phyloP scores from a whole-genome alignment of 169 alveolate species.

The Babesia bovis region DNA sequence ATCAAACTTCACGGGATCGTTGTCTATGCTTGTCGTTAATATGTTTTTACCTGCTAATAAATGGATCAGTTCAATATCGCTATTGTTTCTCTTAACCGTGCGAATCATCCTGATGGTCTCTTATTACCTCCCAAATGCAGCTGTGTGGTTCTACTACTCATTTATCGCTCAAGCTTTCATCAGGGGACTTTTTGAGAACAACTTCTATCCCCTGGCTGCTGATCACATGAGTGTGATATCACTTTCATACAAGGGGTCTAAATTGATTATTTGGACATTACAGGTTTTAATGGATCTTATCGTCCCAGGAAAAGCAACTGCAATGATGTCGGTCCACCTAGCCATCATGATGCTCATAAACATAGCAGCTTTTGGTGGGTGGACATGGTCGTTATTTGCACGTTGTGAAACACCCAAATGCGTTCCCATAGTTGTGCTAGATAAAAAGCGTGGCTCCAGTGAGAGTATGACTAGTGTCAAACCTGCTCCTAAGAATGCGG shows the following conservation, averaged over 20 bases:
- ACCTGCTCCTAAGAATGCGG: background rate
- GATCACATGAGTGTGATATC: conserved; percentile 43
- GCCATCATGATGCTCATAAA: background rate
- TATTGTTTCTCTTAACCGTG: background rate
- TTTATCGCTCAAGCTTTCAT: conserved; percentile 29
- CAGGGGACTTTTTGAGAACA: conserved; percentile 43
- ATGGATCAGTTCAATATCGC: conserved; percentile 6
- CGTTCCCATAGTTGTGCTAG: background rate
- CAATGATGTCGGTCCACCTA: conserved; percentile 10
- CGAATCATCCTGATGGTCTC: background rate
- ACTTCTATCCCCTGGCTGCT: conserved; percentile 47
- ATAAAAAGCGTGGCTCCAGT: background rate
- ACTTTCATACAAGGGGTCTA: conserved; percentile 18
- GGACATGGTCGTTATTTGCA: background rate
- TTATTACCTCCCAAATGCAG: conserved; percentile 1
- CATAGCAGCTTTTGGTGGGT: background rate
- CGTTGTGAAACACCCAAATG: background rate
- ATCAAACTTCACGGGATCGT: conserved; percentile 15
- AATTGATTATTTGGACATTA: conserved; percentile 20
- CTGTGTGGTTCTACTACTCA: conserved; percentile 9
- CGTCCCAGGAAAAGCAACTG: conserved; percentile 10
- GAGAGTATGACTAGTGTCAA: background rate
- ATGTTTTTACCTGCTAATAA: conserved; percentile 9
- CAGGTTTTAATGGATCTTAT: conserved; percentile 46
- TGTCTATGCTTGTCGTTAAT: conserved; percentile 10